Conservation (phyloP, 306 rosid species). For the Fragaria ananassa region DNA sequence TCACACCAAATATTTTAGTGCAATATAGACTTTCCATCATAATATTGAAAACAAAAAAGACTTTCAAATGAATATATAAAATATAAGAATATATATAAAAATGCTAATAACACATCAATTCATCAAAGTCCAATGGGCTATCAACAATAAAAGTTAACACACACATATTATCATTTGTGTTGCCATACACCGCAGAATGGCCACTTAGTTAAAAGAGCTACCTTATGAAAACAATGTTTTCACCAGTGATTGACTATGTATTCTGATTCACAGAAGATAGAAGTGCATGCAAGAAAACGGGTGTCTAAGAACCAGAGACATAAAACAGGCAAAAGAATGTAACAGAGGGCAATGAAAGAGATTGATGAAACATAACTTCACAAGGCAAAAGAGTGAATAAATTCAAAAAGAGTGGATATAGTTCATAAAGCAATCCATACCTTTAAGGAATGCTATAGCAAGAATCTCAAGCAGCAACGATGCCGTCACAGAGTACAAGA, state of each 20-base stretch:
- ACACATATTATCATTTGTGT: background rate
- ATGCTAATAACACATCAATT: background rate
- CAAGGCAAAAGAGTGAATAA: slow-evolving; percentile 3
- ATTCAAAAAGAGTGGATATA: background rate
- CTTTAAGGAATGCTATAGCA: slow-evolving; percentile 63
- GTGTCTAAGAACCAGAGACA: background rate
- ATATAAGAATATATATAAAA: background rate
- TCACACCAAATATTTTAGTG: background rate
- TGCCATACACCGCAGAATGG: background rate
- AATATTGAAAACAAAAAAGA: background rate
- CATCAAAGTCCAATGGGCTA: background rate
- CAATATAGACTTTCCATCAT: background rate
- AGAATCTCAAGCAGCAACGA: slow-evolving; percentile 72
- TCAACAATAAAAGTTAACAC: background rate
- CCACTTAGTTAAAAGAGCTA: slow-evolving; percentile 4
- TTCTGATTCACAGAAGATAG: background rate
- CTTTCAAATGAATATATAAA: background rate
- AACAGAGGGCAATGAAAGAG: slow-evolving; percentile 8
- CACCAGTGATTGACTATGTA: background rate
- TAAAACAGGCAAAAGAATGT: background rate
- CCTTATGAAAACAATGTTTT: background rate
- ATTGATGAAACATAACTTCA: slow-evolving; percentile 11
- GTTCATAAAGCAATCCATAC: slow-evolving; percentile 39
- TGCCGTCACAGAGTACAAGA: slow-evolving; percentile 51
- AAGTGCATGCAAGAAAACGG: slow-evolving; percentile 1